Evolutionary conservation across 768 basidiomycete genomes (phyloP), one percentile per base, ranked within the genome.

Genomic region (Albatrellus ellisii): DNA sequence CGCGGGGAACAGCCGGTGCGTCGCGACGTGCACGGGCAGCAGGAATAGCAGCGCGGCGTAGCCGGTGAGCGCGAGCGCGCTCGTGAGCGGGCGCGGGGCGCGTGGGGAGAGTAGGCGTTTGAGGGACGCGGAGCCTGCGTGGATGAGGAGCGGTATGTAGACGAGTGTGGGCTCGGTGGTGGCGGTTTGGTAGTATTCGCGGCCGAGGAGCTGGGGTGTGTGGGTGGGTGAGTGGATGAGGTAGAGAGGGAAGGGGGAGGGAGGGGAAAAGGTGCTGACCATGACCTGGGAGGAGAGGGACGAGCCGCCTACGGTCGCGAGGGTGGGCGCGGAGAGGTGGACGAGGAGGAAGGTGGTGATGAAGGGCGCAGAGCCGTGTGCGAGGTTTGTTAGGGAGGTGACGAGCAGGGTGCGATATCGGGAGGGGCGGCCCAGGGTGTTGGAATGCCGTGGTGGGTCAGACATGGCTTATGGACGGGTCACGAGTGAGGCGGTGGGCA

Each of bases 121-220:
- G 6, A 69, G 50, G n/a, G 72, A 45, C 3, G 73, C 75, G 1
- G 81, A 67, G 4, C 72, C 44, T 17, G 75, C 58, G 53, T 91
- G 88, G 7, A 78, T 53, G 24, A 62, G 61, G n/a, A 92, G 59
- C 0, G 88, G 87, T 1, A 63, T 61, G 25, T 83, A 62, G 8
- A 90, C 64, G 10, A 89, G 72, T 32, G 73, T 72, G 29, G 66
- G 72, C 58, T 91, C 86, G 17, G 73, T 72, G 39, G 78, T 67
- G 0, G 61, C 43, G 0, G 79, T 82, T 55, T 90, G 85, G 57
- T 92, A 91, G 59, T 87, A 88, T 60, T 88, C 87, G 41, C 87
- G 64, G 8, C 86, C 84, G 10, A 92, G 65, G 33, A 91, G 64
- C 85, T 90, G 50, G 7, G 32, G 14, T 26, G 22, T 10, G 10